Evolutionary conservation across 192 early-diverging fungal species (phyloP), one percentile per base, ranked within the genome.

Genomic region (Entomortierella chlamydospora): DNA sequence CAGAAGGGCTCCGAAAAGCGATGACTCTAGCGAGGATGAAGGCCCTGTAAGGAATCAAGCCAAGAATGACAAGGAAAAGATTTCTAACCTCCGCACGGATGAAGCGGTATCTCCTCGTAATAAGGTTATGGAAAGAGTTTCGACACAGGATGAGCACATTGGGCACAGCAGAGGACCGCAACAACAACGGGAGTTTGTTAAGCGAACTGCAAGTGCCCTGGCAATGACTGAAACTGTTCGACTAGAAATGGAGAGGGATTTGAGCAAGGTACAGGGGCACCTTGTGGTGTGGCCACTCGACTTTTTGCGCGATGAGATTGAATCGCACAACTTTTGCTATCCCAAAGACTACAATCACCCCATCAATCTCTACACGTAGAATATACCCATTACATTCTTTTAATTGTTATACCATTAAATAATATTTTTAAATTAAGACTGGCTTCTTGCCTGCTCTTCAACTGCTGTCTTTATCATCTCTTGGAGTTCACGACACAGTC

Each of bases 231-330:
- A 57, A 12, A 67, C 63, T 42, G 60, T 69, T 0, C 49, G 66
- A 1, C 2, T 78, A 28, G 67, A 60, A 10, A 79, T 79, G 68
- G 76, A 79, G 37, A 64, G 31, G 33, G 76, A 70, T 33, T 39
- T 89, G 18, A 50, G 61, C 25, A 73, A 81, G 22, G 70, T 89
- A 0, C 83, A 72, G 34, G 87, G 87, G 9, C 87, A 89, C 64
- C 62, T 89, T 13, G 87, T 89, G 7, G 65, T 82, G 45, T 89
- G 87, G 71, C 87, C 87, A 33, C 68, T 63, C 12, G 80, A 89
- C 33, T 89, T 86, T 62, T 68, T 89, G 29, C 70, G 83, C 42
- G 70, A 86, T 10, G 87, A 89, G 61, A 56, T 79, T 56, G 68
- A 79, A 52, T 70, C 67, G 4, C 37, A 79, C 57, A 79, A 79